Conservation (phyloP, 1,284 basidiomycete species). For the Moesziomyces sp. region DNA sequence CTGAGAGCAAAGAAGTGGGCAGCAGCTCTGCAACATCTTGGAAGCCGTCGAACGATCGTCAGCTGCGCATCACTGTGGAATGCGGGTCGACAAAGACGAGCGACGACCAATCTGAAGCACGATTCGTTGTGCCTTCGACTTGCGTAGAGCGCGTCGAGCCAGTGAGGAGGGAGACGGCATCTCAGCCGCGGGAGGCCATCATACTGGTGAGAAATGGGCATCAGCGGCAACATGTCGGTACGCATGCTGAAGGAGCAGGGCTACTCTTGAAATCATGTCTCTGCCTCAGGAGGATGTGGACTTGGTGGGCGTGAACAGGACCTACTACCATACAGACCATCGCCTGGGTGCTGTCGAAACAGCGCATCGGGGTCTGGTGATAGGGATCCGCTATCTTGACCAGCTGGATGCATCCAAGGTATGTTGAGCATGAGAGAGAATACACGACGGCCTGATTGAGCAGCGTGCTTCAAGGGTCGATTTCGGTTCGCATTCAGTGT, state of each 20-base stretch:
- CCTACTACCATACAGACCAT: slow-evolving; percentile 15
- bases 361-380: slow-evolving; percentile 9
- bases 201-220: slow-evolving; percentile 8
- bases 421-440: background rate
- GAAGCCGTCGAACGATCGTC: background rate
- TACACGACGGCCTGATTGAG: background rate
- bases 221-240: background rate
- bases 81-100: slow-evolving; percentile 7
- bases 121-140: no score
- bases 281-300: slow-evolving; percentile 25
- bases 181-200: slow-evolving; percentile 12
- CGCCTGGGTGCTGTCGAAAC: slow-evolving; percentile 19
- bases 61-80: slow-evolving; percentile 24
- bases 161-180: background rate
- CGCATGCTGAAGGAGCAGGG: background rate
- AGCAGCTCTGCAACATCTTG: background rate
- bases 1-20: background rate
- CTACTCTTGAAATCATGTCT: background rate
- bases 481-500: background rate
- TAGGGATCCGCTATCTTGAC: slow-evolving; percentile 27
- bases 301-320: slow-evolving; percentile 22
- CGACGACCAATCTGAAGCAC: background rate
- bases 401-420: slow-evolving; percentile 16
- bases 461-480: background rate
- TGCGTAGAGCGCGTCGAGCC: background rate